Percentiles rank a stretch among this genome's conserved stretches.
These are phyloP conservation scores for Cercospora berteroae DNA, from an alignment of 2,329 filamentous ascomycete species.

Conservation along the genomic window DNA sequence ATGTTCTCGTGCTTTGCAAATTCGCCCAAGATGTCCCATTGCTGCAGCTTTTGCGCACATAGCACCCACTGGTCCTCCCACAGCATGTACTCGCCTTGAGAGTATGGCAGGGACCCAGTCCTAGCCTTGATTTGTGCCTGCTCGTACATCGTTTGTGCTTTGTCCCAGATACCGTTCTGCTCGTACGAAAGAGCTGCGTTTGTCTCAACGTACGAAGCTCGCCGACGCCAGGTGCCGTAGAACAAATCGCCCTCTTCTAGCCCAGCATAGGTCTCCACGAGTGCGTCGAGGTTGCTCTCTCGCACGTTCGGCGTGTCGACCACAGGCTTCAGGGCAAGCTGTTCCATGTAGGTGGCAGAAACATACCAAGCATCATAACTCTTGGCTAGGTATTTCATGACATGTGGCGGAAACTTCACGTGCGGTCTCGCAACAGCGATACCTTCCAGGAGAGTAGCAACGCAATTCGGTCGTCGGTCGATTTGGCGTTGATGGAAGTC, in stretches of 20 bases:
- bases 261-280: slow-evolving; percentile 88
- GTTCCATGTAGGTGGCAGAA: slow-evolving; percentile 85
- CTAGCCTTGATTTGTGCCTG: slow-evolving; percentile 94
- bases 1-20: slow-evolving; percentile 99
- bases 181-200: slow-evolving; percentile 97
- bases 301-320: slow-evolving; percentile 79
- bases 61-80: slow-evolving; percentile 99
- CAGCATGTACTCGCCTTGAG: slow-evolving; percentile 94
- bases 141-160: slow-evolving; percentile 95
- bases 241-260: slow-evolving; percentile 96
- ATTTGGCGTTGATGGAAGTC: slow-evolving; percentile 94
- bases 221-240: slow-evolving; percentile 92
- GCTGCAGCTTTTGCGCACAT: slow-evolving; percentile 95
- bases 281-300: slow-evolving; percentile 91
- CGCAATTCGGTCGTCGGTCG: slow-evolving; percentile 91
- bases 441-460: slow-evolving; percentile 87
- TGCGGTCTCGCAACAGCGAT: slow-evolving; percentile 79
- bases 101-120: slow-evolving; percentile 93
- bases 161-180: slow-evolving; percentile 99
- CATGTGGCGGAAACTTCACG: slow-evolving; percentile 91
- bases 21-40: slow-evolving; percentile 97
- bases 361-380: slow-evolving; percentile 98
- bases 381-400: slow-evolving; percentile 90
- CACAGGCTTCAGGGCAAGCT: slow-evolving; percentile 77
- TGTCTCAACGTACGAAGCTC: slow-evolving; percentile 95